A percentile compares a stretch with the other conserved stretches of the same genome.
phyloP scores from a whole-genome alignment of 2,329 filamentous ascomycete genomes.

The Apiospora hydei region DNA sequence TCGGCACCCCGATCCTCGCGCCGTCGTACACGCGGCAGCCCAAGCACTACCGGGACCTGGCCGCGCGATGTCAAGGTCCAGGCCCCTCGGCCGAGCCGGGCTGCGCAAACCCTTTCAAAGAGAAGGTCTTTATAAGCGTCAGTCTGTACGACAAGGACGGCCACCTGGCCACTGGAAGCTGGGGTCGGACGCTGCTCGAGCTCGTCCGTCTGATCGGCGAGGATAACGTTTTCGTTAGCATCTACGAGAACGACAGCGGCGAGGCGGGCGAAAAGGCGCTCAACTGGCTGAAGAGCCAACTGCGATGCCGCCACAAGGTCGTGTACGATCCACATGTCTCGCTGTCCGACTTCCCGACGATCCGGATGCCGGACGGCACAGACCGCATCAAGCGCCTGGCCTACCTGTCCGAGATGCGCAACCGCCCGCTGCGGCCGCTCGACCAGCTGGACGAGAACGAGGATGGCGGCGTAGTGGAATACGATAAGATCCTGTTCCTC shows the following conservation, averaged over 20 bases:
- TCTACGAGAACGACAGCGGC: conserved; percentile 77
- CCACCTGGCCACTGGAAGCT: conserved; percentile 66
- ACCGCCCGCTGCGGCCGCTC: conserved; percentile 71
- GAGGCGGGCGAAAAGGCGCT: conserved; percentile 62
- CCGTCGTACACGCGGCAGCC: conserved; percentile 52
- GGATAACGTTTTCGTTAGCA: conserved; percentile 73
- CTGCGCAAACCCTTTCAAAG: conserved; percentile 53
- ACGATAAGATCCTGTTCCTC: conserved; percentile 66
- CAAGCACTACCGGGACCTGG: conserved; percentile 46
- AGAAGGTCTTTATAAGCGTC: conserved; percentile 77
- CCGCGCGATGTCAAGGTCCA: conserved; percentile 40
- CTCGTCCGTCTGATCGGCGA: conserved; percentile 71
- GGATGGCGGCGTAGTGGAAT: conserved; percentile 46
- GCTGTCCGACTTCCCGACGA: conserved; percentile 61
- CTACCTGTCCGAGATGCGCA: conserved; percentile 76
- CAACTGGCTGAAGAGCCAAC: conserved; percentile 54
- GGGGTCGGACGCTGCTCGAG: conserved; percentile 67
- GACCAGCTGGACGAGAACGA: conserved; percentile 50
- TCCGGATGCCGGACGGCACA: conserved; percentile 68
- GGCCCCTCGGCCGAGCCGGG: conserved; percentile 38
- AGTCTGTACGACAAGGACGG: conserved; percentile 72
- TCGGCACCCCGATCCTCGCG: conserved; percentile 46
- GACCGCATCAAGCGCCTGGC: conserved; percentile 74
- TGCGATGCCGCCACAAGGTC: conserved; percentile 57
- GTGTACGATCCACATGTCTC: conserved; percentile 67